These are phyloP conservation scores for Auxenochlorella pyrenoidosa DNA, from an alignment of 139 green algal species.

Conservation along the genomic window DNA sequence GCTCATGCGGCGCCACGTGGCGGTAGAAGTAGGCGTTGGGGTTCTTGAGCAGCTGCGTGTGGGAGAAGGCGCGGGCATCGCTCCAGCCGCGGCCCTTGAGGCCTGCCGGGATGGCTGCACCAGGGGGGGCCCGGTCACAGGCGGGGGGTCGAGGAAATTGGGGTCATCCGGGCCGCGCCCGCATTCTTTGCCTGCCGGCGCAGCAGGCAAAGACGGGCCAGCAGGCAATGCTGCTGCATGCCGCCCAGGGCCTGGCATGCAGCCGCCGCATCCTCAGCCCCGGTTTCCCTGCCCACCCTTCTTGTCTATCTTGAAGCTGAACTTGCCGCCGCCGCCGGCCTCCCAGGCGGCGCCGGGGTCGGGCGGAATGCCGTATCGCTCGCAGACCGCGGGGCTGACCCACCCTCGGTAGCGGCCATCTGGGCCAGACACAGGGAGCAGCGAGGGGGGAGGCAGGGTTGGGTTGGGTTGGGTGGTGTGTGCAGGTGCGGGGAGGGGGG, in stretches of 20 bases:
- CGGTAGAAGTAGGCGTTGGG: conserved; percentile 87
- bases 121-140: too few relatives aligned
- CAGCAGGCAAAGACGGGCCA: too few relatives aligned
- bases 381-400: conserved; percentile 30
- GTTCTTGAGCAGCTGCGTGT: conserved; percentile 74
- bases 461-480: neutral
- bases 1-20: conserved; percentile 60
- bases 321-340: conserved; percentile 59
- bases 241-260: neutral
- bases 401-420: conserved; percentile 54
- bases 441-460: neutral
- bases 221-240: too few relatives aligned
- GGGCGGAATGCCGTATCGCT: conserved; percentile 48
- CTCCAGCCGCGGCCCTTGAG: conserved; percentile 64
- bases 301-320: conserved; percentile 54
- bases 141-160: too few relatives aligned
- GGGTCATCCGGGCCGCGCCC: too few relatives aligned
- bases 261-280: too few relatives aligned
- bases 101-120: conserved; percentile 52
- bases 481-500: too few relatives aligned
- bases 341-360: conserved; percentile 59
- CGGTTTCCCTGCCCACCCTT: conserved; percentile 12
- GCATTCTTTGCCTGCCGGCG: too few relatives aligned
- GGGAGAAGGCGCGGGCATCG: conserved; percentile 59
- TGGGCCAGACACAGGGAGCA: too few relatives aligned